Evolutionary conservation across 2,329 filamentous ascomycete species (phyloP), one percentile per base, ranked within the genome.

Genomic region (Cladophialophora immunda): DNA sequence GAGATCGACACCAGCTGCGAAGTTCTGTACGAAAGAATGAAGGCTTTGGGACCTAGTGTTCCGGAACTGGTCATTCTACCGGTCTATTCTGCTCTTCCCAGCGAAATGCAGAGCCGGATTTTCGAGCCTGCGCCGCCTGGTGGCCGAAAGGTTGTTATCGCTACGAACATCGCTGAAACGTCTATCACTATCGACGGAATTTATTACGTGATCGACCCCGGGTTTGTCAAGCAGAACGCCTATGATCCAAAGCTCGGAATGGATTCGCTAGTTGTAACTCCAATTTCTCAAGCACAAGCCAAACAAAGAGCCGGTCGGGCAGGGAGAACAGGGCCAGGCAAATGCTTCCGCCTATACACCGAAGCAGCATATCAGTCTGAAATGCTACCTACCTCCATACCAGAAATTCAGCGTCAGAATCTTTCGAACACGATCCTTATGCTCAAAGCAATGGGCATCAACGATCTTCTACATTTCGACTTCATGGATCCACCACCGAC

Each of bases 401-500:
- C 95, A 0, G 95, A 98, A 74, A 99, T 99, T 59, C 95, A 99
- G 76, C 87, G 95, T 1, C 93, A 97, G 77, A 99, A 99, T 74
- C 77, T 99, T 61, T 92, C 93, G 0, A 90, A 92, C 72, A 97
- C 94, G 0, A 98, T 99, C 78, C 85, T 99, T 55, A 97, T 97
- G 92, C 86, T 99, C 58, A 99, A 99, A 78, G 95, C 95, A 0
- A 98, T 99, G 93, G 95, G 96, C 2, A 98, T 99, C 79, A 98
- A 99, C 76, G 95, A 99, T 76, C 84, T 99, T 1, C 85, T 99
- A 13, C 93, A 97, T 76, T 99, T 99, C 75, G 94, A 98, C 80
- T 99, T 99, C 75, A 98, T 99, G 94, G 95, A 99, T 75, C 94
- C 95, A 0, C 95, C 95, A 0, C 95, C 95, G 0, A 95, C 95